Base-by-base conservation (phyloP, 2,329 filamentous ascomycete genomes). In the Boeremia lycopersici region DNA sequence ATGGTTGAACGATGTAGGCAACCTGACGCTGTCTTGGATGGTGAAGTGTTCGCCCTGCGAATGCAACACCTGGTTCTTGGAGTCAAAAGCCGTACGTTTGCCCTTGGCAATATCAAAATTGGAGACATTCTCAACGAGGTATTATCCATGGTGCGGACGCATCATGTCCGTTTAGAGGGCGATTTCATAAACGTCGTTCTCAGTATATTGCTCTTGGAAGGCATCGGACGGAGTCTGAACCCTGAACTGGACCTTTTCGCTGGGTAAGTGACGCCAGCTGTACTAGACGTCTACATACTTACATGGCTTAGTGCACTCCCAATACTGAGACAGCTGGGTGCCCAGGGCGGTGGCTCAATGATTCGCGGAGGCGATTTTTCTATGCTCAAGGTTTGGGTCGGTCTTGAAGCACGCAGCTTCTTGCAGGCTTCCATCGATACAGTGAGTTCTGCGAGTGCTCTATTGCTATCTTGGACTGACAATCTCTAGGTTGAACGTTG, bases 181-280 rank as follows among this genome's bases (percentile, higher is more conserved):
- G 95, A 99, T 73, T 99, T 98, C 71, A 92, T 99, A 71, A 99
- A 99, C 70, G 95, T 99, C 4, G 93, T 99, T 28, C 89, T 99
- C 54, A 96, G 91, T 56, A 97, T 98, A 48, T 79, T 99, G 30
- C 82, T 99, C 2, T 82, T 99, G 1, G 95, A 99, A 73, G 95
- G 95, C 6, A 99, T 98, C 68, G 95, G 95, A 0, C 84, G 95
- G 57, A 91, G 83, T 55, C 78, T 99, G 13, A 89, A 98, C 72
- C 93, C 95, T 0, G 82, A 93, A 48, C 80, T 97, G 41, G 95
- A 99, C 76, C 80, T 99, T 11, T 88, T 99, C 61, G 86, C 87
- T 69, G 87, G 84, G 85, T 86, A 69, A 73, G 80, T 75, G 10
- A 9, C 7, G 34, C 13, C 2, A 12, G 2, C 25, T 51, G 7